Evolutionary conservation across 2,329 filamentous ascomycete genomes (phyloP).

Genomic region (Botrytis porri): DNA sequence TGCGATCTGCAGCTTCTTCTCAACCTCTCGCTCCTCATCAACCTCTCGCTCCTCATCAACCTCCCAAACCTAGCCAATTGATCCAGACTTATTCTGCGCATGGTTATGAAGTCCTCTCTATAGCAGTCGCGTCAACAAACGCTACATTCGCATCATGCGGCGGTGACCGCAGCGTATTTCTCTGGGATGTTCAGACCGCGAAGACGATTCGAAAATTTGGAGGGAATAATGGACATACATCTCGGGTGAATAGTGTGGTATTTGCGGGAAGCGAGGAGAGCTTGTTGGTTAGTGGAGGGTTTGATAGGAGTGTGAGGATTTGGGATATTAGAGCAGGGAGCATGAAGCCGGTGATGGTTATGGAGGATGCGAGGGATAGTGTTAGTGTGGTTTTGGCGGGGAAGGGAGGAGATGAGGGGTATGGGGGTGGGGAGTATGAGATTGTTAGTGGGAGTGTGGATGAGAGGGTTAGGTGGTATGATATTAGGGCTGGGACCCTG

Average conservation of each 20-base stretch:
- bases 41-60: slow-evolving; percentile 41
- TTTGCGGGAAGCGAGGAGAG: slow-evolving; percentile 75
- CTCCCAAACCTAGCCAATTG: slow-evolving; percentile 47
- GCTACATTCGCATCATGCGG: slow-evolving; percentile 81
- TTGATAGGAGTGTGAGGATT: slow-evolving; percentile 71
- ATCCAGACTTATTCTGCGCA: slow-evolving; percentile 89
- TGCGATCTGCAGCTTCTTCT: slow-evolving; percentile 47
- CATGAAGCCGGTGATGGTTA: slow-evolving; percentile 66
- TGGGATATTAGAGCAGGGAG: slow-evolving; percentile 61
- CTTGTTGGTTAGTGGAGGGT: slow-evolving; percentile 69
- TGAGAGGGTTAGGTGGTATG: slow-evolving; percentile 76
- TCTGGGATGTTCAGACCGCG: slow-evolving; percentile 89
- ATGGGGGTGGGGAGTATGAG: slow-evolving; percentile 63
- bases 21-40: slow-evolving; percentile 41
- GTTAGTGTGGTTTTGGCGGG: slow-evolving; percentile 46
- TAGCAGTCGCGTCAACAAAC: slow-evolving; percentile 74
- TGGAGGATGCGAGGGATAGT: slow-evolving; percentile 70
- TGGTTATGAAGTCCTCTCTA: slow-evolving; percentile 85
- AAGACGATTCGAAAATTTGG: slow-evolving; percentile 73
- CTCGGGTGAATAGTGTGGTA: slow-evolving; percentile 70
- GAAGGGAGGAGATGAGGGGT: slow-evolving; percentile 57
- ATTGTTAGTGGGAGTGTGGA: slow-evolving; percentile 80
- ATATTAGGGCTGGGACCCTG: slow-evolving; percentile 71
- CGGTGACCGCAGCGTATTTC: slow-evolving; percentile 85
- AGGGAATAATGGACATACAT: slow-evolving; percentile 44